A percentile compares a stretch with the other conserved stretches of the same genome.
Conservation (phyloP, 129 eudicot genomes). For the Gnaphalium uliginosum region DNA sequence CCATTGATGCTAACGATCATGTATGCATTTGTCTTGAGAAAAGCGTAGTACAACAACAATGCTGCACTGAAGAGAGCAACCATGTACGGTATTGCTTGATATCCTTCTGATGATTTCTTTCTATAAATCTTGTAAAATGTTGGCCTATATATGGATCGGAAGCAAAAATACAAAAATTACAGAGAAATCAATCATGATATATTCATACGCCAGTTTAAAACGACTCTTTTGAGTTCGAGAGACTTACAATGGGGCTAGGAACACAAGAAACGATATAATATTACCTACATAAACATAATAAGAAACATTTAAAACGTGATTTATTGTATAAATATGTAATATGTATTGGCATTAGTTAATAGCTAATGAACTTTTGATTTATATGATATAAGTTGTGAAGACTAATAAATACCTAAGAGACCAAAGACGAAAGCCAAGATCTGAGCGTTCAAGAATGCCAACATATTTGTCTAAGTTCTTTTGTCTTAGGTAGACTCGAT, state of each 20-base stretch:
- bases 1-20: slow-evolving; percentile 57
- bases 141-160: slow-evolving; percentile 44
- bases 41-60: slow-evolving; percentile 49
- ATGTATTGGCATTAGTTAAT: too few species aligned
- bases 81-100: slow-evolving; percentile 50
- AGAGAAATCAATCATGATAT: too few species aligned
- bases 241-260: slow-evolving; percentile 57
- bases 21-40: slow-evolving; percentile 50
- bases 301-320: not conserved
- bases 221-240: not conserved
- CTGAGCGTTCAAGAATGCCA: slow-evolving; percentile 38
- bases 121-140: slow-evolving; percentile 47
- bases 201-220: not conserved
- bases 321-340: not conserved
- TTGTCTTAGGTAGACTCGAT: slow-evolving; percentile 23
- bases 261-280: slow-evolving; percentile 51
- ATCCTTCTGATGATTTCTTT: slow-evolving; percentile 60
- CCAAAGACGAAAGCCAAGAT: slow-evolving; percentile 47
- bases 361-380: too few species aligned
- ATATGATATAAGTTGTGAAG: not conserved
- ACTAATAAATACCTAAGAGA: slow-evolving; percentile 41
- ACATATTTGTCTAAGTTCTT: slow-evolving; percentile 21
- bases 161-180: not conserved
- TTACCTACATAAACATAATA: slow-evolving; percentile 38
- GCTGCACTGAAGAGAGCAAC: slow-evolving; percentile 61